These are phyloP conservation scores for Iberis amara DNA, from an alignment of 441 rosid genomes.

Conservation along the genomic window DNA sequence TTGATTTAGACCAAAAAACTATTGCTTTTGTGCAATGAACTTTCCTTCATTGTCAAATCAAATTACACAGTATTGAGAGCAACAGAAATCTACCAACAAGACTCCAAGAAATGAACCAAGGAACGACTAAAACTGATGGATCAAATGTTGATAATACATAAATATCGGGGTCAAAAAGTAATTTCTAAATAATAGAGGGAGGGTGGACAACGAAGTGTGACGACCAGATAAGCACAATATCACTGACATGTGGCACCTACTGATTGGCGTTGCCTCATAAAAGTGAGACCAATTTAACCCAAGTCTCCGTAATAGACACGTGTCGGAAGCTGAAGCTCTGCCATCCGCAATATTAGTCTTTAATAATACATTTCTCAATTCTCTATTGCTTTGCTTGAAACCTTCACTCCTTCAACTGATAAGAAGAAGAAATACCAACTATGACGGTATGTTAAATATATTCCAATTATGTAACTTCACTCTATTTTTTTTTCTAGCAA, in stretches of 20 bases:
- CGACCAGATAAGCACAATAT: conserved; percentile 23
- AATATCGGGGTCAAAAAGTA: conserved; percentile 16
- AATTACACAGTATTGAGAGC: conserved; percentile 19
- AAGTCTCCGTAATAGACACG: conserved; percentile 14
- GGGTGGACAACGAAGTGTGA: not conserved
- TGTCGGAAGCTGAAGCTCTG: conserved; percentile 11
- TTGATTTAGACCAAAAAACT: conserved; percentile 23
- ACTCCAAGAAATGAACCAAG: conserved; percentile 15
- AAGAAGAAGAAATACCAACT: conserved; percentile 9
- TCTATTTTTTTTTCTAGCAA: not conserved
- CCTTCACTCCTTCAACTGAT: conserved; percentile 1
- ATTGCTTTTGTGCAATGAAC: conserved; percentile 24
- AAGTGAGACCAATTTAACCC: conserved; percentile 24
- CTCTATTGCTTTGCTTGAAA: conserved; percentile 14
- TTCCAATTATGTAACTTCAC: not conserved
- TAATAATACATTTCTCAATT: conserved; percentile 8
- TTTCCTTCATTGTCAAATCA: conserved; percentile 18
- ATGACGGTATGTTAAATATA: conserved; percentile 27
- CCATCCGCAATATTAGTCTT: conserved; percentile 6
- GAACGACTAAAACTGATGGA: not conserved
- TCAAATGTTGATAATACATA: conserved; percentile 2
- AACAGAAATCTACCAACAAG: conserved; percentile 29
- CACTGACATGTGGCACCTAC: conserved; percentile 26
- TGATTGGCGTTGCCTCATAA: conserved; percentile 23
- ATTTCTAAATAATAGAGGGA: conserved; percentile 14